Evolutionary conservation across 2,329 filamentous ascomycete species (phyloP), one percentile per base, ranked within the genome.

Genomic region (Hypoxylon sp.): DNA sequence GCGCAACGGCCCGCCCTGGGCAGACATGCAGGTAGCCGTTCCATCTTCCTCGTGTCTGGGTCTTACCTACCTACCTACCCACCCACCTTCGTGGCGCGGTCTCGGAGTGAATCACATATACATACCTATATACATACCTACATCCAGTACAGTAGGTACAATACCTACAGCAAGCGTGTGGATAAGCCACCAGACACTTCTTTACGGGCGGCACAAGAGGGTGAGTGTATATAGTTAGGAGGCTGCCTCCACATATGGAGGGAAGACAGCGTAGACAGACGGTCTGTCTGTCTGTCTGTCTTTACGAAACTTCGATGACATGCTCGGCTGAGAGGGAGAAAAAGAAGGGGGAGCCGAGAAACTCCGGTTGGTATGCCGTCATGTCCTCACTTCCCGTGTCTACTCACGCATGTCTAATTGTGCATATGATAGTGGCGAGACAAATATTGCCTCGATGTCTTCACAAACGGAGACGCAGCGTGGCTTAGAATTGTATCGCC

Each of bases 1-100:
- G 51, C 63, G 63, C 58, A 51, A 55, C 67, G 67, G 51, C 43
- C 67, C 67, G 67, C 46, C 17, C 17, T 25, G n/a, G 25, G 51
- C 14, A 11, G 25, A 49, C 17, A 46, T 52, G 67, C 67, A 50
- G 46, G 63, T 64, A 60, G 52, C 67, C 67, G 63, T 57, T 23
- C 25, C 52, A 25, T 41, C 34, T 23, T 17, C 46, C 34, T 52
- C 51, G 51, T 53, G 48, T 43, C n/a, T 41, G 36, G 21, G 34
- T 41, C 32, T 13, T 38, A 32, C n/a, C 50, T 19, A 43, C 38
- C n/a, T 4, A 28, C 25, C 23, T 25, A 25, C 25, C 25, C 5
- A 30, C 28, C 50, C 32, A 43, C 38, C n/a, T 11, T 43, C 7
- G 38, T 53, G 50, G 50, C 21, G 45, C 25, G 21, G 45, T 49